These are phyloP conservation scores for Candida tropicalis DNA, from an alignment of 1,139 yeast species.

Conservation along the genomic window DNA sequence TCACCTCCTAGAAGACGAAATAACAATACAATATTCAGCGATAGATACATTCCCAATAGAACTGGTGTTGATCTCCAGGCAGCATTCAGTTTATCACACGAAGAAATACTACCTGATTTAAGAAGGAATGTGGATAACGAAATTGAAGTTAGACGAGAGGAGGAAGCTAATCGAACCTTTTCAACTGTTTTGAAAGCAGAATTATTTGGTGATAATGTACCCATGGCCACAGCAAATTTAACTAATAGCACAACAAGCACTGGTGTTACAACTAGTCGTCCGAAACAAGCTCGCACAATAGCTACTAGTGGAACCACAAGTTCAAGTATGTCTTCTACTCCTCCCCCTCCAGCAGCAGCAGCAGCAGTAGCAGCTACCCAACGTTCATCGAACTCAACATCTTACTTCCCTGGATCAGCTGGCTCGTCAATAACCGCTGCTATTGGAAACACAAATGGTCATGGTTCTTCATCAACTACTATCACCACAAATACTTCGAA, in stretches of 20 bases:
- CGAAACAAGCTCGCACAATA: constrained; percentile 8
- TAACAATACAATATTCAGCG: constrained; percentile 60
- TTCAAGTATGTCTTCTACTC: constrained; percentile 8
- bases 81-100: constrained; percentile 68
- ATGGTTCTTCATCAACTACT: constrained; percentile 8
- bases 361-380: too few species aligned
- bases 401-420: constrained; percentile 11
- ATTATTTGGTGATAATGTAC: constrained; percentile 84
- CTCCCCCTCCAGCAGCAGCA: too few species aligned
- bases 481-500: constrained; percentile 4
- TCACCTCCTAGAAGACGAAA: constrained; percentile 47
- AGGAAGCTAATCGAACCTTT: constrained; percentile 86
- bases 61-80: constrained; percentile 88
- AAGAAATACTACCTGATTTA: constrained; percentile 44
- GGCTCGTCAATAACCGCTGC: constrained; percentile 7
- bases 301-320: background rate
- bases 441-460: background rate
- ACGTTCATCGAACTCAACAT: constrained; percentile 12
- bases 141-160: constrained; percentile 66
- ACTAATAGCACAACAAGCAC: constrained; percentile 13
- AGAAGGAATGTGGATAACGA: constrained; percentile 52
- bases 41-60: constrained; percentile 84
- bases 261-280: constrained; percentile 8
- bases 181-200: constrained; percentile 86
- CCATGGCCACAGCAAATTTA: constrained; percentile 50